Evolutionary conservation across 2,329 filamentous ascomycete genomes (phyloP), one percentile per base, ranked within the genome.

Genomic region (Ascocoryne sarcoides): DNA sequence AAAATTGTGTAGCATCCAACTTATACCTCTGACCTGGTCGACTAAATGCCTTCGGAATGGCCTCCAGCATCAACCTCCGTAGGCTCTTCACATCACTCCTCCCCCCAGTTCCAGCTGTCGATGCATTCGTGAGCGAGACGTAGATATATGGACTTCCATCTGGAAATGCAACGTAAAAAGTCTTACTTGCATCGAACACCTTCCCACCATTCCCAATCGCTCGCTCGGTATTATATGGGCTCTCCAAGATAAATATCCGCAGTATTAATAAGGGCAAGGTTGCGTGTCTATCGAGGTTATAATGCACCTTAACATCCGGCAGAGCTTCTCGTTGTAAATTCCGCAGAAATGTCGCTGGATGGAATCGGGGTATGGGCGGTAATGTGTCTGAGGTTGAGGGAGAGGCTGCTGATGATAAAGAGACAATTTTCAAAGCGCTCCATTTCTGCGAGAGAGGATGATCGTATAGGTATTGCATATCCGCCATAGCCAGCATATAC

Each of bases 281-380:
- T 39, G 73, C 69, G 39, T 84, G 81, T n/a, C 81, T 75, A 49
- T 83, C 79, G 45, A 92, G 75, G 52, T 85, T 81, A 60, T 86
- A 92, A 61, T 93, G 84, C 4, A 84, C 83, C 60, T 92, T 93
- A 51, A 89, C 75, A 43, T 92, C 73, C 1, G 86, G 84, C 1
- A 85, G 69, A 14, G 88, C 73, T 55, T 89, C 80, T 30, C 70
- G 68, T 50, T 89, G 82, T 2, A 95, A 73, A 49, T 81, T 82
- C 48, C 76, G 75, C 28, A 93, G 67, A 59, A 94, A 94, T 0
- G 82, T 84, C 4, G 83, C 77, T 1, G 85, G 82, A 54, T 93
- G 84, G 54, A 92, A 85, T 12, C 82, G 78, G 9, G 86, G 85
- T 36, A 81, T 64, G 4, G 21, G n/a, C 17, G 36, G 9, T 20